Evolutionary conservation across 495 filamentous ascomycete species (phyloP).

Genomic region (Trichocladium uniseriatum): DNA sequence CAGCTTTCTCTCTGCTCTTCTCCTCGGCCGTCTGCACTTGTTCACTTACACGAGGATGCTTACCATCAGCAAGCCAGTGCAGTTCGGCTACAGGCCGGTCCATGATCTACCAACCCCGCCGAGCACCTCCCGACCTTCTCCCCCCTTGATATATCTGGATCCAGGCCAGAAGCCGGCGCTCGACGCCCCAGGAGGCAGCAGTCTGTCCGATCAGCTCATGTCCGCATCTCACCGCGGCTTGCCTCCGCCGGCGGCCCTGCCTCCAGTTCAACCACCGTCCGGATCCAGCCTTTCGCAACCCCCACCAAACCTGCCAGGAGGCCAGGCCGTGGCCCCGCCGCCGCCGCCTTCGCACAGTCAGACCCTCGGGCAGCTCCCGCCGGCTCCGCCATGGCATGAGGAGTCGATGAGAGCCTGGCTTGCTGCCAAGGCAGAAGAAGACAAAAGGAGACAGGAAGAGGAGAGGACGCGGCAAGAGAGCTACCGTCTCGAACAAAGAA

Average conservation of each 20-base stretch:
- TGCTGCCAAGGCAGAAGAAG: constrained; percentile 74
- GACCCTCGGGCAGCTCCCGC: constrained; percentile 49
- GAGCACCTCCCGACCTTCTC: constrained; percentile 51
- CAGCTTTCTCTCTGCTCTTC: constrained; percentile 3
- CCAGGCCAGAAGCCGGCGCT: constrained; percentile 35
- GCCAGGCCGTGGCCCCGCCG: constrained; percentile 26
- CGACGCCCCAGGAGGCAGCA: constrained; percentile 32
- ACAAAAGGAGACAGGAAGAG: constrained; percentile 79
- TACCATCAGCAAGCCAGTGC: constrained; percentile 58
- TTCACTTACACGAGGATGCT: constrained; percentile 45
- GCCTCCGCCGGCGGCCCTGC: constrained; percentile 66
- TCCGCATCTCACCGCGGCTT: constrained; percentile 65
- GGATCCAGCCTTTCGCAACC: constrained; percentile 22
- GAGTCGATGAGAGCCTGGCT: constrained; percentile 79
- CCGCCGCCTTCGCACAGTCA: constrained; percentile 34
- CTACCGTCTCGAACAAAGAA: constrained; percentile 68
- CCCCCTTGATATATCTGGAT: constrained; percentile 45
- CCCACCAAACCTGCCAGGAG: constrained; percentile 20
- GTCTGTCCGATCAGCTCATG: constrained; percentile 47
- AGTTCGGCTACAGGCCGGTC: constrained; percentile 56
- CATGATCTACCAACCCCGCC: constrained; percentile 61
- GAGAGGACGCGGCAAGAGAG: constrained; percentile 78
- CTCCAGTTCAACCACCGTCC: constrained; percentile 43
- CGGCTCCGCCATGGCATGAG: constrained; percentile 65
- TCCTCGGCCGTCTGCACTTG: neutral